Percentiles rank a stretch among this genome's conserved stretches.
Evolutionary conservation across 2,329 filamentous ascomycete genomes (phyloP).

Genomic region (Furcasterigmium sp.): DNA sequence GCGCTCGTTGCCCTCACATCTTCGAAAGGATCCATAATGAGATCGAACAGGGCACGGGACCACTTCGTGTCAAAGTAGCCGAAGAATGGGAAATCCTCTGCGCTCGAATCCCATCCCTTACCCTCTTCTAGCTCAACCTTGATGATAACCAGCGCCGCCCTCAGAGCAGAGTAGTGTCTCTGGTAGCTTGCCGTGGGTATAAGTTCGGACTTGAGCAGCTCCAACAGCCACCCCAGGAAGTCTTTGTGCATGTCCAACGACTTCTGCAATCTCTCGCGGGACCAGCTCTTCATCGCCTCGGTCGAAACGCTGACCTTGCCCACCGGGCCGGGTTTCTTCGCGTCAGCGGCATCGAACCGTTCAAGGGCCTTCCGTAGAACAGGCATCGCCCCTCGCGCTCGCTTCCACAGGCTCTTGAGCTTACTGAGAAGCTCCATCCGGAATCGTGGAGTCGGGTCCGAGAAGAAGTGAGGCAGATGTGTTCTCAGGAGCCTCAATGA

Average conservation of each 20-base stretch:
- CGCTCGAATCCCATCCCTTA: constrained; percentile 30
- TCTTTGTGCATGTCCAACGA: constrained; percentile 46
- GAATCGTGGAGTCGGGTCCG: constrained; percentile 81
- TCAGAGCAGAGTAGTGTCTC: constrained; percentile 76
- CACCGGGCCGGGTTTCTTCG: constrained; percentile 17
- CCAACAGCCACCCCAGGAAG: constrained; percentile 71
- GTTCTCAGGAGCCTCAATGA: constrained; percentile 58
- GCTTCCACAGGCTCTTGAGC: constrained; percentile 70
- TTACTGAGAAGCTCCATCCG: constrained; percentile 74
- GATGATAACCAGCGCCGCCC: constrained; percentile 62
- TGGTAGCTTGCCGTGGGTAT: constrained; percentile 83
- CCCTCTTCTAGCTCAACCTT: constrained; percentile 59
- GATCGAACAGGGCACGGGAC: constrained; percentile 65
- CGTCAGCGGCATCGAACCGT: constrained; percentile 13
- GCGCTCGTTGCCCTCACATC: constrained; percentile 67
- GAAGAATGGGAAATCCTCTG: constrained; percentile 34
- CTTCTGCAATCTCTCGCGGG: constrained; percentile 28
- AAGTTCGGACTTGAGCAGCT: constrained; percentile 69
- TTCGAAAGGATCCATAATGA: constrained; percentile 86
- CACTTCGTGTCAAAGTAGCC: constrained; percentile 42
- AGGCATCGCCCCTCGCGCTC: constrained; percentile 63
- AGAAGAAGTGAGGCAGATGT: constrained; percentile 67
- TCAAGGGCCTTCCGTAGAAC: constrained; percentile 40
- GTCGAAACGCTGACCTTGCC: constrained; percentile 24
- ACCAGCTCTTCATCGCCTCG: constrained; percentile 17